Evolutionary conservation across 148 eudicot genomes (phyloP), one percentile per base, ranked within the genome.

Genomic region (Amaranthus palmeri): DNA sequence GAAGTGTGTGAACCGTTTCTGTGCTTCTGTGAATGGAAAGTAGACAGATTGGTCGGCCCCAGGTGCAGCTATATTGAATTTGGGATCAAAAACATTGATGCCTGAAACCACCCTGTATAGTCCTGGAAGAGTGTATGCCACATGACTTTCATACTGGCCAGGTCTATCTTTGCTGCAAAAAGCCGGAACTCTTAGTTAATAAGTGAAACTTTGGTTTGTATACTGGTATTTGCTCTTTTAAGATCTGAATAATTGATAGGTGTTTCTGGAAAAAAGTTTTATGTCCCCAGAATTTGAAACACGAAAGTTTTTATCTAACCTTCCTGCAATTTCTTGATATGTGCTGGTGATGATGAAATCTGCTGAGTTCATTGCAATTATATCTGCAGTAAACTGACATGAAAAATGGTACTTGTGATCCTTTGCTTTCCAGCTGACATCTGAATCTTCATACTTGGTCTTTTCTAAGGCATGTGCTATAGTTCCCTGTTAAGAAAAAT

Each of bases 381-480:
- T 77, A 71, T 93, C 98, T 65, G 98, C 98, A 59, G 97, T 87
- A 75, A 91, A 91, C 75, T 93, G 98, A 77, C 98, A 91, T 46
- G 98, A 89, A 74, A 93, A 93, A 75, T 93, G 96, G 72, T 93
- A 93, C 77, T 89, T 93, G 42, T 88, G 62, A 65, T 93, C 98
- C 51, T 91, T 81, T 56, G 87, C 91, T 77, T 82, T 91, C 97
- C 92, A 93, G 79, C 78, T 85, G 51, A 93, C 75, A 83, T 93
- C 97, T 49, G 98, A 93, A 85, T 93, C 93, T 80, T 91, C 98
- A 36, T 93, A 93, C 80, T 93, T 93, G 2, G 98, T 91, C 85
- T 93, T 93, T 85, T 93, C 97, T 25, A 93, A 79, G 74, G 98
- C 98, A 79, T 93, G 98, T 49, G 98, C 98, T 80, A 93, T 89